phyloP scores from a whole-genome alignment of 83 land plant species.

The Picea abies region DNA sequence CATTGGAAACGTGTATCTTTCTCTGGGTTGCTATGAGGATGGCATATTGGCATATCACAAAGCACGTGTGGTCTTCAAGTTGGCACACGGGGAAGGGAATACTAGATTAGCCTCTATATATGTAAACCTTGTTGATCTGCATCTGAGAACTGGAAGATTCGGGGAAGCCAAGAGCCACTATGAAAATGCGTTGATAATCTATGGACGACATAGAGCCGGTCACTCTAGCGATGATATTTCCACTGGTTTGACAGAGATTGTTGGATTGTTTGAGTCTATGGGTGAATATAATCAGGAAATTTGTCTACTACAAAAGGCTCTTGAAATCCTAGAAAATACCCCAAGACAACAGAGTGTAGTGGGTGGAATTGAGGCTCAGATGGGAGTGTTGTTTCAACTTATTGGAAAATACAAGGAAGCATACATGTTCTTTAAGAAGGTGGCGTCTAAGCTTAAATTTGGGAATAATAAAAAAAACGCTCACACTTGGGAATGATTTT shows the following conservation, averaged over 20 bases:
- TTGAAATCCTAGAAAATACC: slow-evolving; percentile 26
- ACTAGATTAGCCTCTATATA: too few relatives aligned
- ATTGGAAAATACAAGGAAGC: slow-evolving; percentile 18
- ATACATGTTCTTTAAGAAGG: slow-evolving; percentile 23
- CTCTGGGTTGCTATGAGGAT: slow-evolving; percentile 40
- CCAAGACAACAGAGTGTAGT: slow-evolving; percentile 46
- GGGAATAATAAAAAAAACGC: slow-evolving; percentile 27
- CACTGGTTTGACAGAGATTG: too few relatives aligned
- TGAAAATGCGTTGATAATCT: too few relatives aligned
- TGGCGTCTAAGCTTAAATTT: slow-evolving; percentile 21
- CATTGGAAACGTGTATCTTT: slow-evolving; percentile 42
- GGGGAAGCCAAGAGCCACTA: too few relatives aligned
- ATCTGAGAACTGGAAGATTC: too few relatives aligned
- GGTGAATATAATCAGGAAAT: slow-evolving; percentile 42
- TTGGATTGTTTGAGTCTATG: too few relatives aligned
- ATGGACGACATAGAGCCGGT: too few relatives aligned
- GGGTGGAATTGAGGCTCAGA: slow-evolving; percentile 51
- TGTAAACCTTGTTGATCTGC: too few relatives aligned
- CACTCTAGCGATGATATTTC: too few relatives aligned
- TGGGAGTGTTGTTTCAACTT: slow-evolving; percentile 37
- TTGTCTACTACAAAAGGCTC: slow-evolving; percentile 28
- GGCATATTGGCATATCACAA: slow-evolving; percentile 39
- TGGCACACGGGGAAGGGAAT: too few relatives aligned
- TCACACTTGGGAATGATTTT: slow-evolving; percentile 30
- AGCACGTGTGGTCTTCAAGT: slow-evolving; percentile 30